A percentile compares a stretch with the other conserved stretches of the same genome.
Evolutionary conservation across 75 land plant species (phyloP).

Genomic region (Pinus albicaulis): DNA sequence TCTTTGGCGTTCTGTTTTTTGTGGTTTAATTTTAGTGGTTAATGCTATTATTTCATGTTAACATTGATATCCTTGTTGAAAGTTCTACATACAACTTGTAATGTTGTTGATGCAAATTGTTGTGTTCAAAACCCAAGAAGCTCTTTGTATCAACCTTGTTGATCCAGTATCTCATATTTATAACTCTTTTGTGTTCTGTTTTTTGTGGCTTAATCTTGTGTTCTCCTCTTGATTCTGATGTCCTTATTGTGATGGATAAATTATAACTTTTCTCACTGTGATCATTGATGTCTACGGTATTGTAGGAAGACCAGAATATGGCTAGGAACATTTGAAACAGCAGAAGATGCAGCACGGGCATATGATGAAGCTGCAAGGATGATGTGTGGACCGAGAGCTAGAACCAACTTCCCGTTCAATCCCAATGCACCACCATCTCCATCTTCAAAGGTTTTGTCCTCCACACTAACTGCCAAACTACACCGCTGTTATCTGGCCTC

Average conservation of each 20-base stretch:
- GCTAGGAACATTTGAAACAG: constrained; percentile 89
- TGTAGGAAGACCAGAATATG: constrained; percentile 91
- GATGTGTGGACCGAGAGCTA: constrained; percentile 67
- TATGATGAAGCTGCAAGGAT: constrained; percentile 82
- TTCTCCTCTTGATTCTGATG: not conserved
- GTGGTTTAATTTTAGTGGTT: not conserved
- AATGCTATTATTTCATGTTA: not conserved
- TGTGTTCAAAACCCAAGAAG: not conserved
- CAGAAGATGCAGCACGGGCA: constrained; percentile 83
- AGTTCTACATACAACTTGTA: no score
- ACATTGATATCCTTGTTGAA: no score
- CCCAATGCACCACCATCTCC: constrained; percentile 13
- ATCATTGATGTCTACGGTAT: not conserved
- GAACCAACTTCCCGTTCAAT: constrained; percentile 69
- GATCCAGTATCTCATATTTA: not conserved
- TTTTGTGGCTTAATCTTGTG: not conserved
- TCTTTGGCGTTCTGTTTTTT: not conserved
- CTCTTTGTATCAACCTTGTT: not conserved
- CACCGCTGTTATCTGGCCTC: constrained; percentile 52
- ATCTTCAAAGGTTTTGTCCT: constrained; percentile 48
- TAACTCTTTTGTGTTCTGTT: not conserved
- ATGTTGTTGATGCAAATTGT: no score
- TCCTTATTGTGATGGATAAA: not conserved
- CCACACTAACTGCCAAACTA: constrained; percentile 61
- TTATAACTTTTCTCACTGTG: no score